phyloP scores from a whole-genome alignment of 345 rosid genomes.

The Linum lewisii region DNA sequence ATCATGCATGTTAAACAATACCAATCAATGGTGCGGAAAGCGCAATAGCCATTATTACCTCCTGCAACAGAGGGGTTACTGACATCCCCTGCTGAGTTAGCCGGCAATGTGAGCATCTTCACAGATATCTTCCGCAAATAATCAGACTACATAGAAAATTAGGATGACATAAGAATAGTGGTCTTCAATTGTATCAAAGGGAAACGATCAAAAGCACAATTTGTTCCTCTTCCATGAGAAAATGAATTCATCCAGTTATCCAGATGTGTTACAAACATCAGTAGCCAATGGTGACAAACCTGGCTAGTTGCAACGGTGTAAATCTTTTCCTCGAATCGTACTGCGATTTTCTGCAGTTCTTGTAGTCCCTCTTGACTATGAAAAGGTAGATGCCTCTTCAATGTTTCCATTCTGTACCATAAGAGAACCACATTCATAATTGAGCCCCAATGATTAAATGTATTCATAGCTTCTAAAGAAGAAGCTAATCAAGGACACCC shows the following conservation, averaged over 20 bases:
- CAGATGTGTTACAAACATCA: background rate
- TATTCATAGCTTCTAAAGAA: background rate
- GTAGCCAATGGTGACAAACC: no score
- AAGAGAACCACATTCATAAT: background rate
- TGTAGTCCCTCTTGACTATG: slow-evolving; percentile 59
- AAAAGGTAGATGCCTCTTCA: slow-evolving; percentile 55
- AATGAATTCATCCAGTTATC: no score
- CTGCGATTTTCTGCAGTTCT: slow-evolving; percentile 66
- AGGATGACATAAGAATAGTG: slow-evolving; percentile 5
- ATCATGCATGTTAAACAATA: background rate
- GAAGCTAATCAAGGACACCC: background rate
- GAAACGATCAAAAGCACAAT: background rate
- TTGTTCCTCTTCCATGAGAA: background rate
- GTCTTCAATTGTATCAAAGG: background rate
- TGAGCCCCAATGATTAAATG: background rate
- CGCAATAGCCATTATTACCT: slow-evolving; percentile 27
- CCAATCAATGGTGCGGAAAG: background rate
- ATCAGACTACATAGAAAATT: slow-evolving; percentile 44
- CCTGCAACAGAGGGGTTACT: slow-evolving; percentile 46
- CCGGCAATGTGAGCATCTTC: slow-evolving; percentile 66
- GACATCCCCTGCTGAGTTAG: slow-evolving; percentile 29
- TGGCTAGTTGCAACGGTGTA: slow-evolving; percentile 51
- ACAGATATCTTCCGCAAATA: slow-evolving; percentile 75
- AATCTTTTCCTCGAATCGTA: slow-evolving; percentile 72
- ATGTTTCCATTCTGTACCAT: slow-evolving; percentile 45